Conservation (phyloP, 345 rosid genomes). For the Mercurialis annua region DNA sequence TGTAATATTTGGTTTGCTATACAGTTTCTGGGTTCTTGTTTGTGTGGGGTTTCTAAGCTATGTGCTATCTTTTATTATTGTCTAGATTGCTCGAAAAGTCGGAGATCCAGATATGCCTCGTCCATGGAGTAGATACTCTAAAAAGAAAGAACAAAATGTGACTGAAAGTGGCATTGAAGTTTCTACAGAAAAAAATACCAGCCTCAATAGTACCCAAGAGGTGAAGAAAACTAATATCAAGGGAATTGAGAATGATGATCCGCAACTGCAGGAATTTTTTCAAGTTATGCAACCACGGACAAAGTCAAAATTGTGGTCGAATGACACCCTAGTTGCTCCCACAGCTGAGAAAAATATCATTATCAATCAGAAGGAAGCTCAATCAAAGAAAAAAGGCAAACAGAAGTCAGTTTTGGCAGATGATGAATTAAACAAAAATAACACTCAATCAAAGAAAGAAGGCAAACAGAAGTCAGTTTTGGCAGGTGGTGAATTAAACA, state of each 20-base stretch:
- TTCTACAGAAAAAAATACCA: slow-evolving; percentile 19
- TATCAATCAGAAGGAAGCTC: slow-evolving; percentile 22
- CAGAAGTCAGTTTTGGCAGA: slow-evolving; percentile 21
- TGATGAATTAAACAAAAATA: slow-evolving; percentile 27
- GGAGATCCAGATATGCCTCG: slow-evolving; percentile 68
- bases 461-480: slow-evolving; percentile 20
- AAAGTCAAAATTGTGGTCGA: slow-evolving; percentile 75
- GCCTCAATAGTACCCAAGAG: slow-evolving; percentile 22
- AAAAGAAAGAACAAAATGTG: slow-evolving; percentile 39
- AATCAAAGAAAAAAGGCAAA: slow-evolving; percentile 27
- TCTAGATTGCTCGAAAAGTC: slow-evolving; percentile 65
- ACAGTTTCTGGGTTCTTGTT: neutral
- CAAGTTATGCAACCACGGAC: slow-evolving; percentile 73
- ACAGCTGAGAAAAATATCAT: slow-evolving; percentile 22
- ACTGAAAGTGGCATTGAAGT: slow-evolving; percentile 20
- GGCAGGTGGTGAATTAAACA: slow-evolving; percentile 23
- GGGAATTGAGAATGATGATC: slow-evolving; percentile 41
- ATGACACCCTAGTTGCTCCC: slow-evolving; percentile 49
- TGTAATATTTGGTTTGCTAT: neutral
- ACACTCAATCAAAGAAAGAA: slow-evolving; percentile 36
- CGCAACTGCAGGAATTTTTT: slow-evolving; percentile 63
- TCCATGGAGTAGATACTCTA: slow-evolving; percentile 83
- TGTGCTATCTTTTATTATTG: neutral
- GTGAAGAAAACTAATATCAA: slow-evolving; percentile 33
- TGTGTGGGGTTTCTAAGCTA: neutral